Base-by-base conservation (phyloP, 208 protist species). In the Acanthamoeba culbertsoni region DNA sequence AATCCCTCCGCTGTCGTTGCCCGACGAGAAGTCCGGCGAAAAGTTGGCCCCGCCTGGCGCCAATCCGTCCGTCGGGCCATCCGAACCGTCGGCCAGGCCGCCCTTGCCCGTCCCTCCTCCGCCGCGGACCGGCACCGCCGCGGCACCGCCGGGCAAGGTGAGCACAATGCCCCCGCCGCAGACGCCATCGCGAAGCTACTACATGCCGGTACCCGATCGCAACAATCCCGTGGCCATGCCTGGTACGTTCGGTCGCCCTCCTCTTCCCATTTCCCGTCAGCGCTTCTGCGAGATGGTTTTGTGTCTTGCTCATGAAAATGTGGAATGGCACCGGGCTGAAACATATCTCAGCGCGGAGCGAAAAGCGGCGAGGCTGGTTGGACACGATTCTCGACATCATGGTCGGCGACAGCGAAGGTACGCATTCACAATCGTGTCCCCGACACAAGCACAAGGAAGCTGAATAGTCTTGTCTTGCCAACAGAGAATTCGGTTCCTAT, bases 201-300 rank as follows among this genome's bases (percentile, higher is more conserved):
- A 89, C 55, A 89, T 89, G 79, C 79, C 79, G 28, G 79, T 89
- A 48, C 79, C 79, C 12, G 55, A 57, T 33, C 46, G 46, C n/a
- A 89, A 89, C 79, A 89, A 89, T 28, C 68, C 68, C 1, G 68
- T 79, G 40, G 68, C 68, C 5, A 33, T 79, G 42, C 68, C 68
- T 79, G 35, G 68, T 79, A 79, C 37, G 23, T 28, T 31, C 16
- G 7, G 5, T 26, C 28, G 12, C 28, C 65, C 40, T 3, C 14
- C 65, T 71, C 0, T n/a, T n/a, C 8, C 43, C 26, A 45, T 40
- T 12, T 6, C n/a, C n/a, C n/a, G n/a, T n/a, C n/a, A n/a, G n/a
- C n/a, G n/a, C n/a, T n/a, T n/a, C n/a, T n/a, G n/a, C n/a, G n/a
- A n/a, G n/a, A n/a, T n/a, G n/a, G n/a, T n/a, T n/a, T n/a, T n/a